These are phyloP conservation scores for Zygosaccharomyces bisporus DNA, from an alignment of 805 yeast genomes.

Conservation along the genomic window DNA sequence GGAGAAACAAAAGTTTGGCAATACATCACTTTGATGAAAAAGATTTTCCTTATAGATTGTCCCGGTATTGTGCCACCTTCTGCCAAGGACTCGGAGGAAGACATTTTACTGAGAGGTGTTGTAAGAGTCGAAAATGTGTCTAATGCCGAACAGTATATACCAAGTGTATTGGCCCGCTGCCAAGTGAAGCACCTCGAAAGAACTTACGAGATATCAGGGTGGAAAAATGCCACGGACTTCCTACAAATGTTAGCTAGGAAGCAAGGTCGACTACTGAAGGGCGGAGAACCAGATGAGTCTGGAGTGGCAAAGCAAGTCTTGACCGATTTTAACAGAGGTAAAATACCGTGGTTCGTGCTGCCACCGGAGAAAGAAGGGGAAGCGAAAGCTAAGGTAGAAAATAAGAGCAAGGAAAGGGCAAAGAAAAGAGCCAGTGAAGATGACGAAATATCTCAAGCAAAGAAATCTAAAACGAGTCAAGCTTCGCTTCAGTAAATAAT, in stretches of 20 bases:
- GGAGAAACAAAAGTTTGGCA: slow-evolving; percentile 99
- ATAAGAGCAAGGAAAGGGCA: neutral
- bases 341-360: slow-evolving; percentile 95
- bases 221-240: slow-evolving; percentile 76
- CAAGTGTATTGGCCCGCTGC: slow-evolving; percentile 80
- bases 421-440: slow-evolving; percentile 32
- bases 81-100: slow-evolving; percentile 81
- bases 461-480: slow-evolving; percentile 8
- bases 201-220: slow-evolving; percentile 91
- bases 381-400: slow-evolving; percentile 40
- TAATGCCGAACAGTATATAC: slow-evolving; percentile 91
- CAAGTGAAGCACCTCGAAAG: slow-evolving; percentile 87
- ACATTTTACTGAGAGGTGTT: slow-evolving; percentile 91
- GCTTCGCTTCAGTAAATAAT: too few species aligned
- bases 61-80: slow-evolving; percentile 99
- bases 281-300: slow-evolving; percentile 96
- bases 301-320: slow-evolving; percentile 87
- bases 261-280: slow-evolving; percentile 87
- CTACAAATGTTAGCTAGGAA: slow-evolving; percentile 89
- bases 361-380: slow-evolving; percentile 77
- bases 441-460: slow-evolving; percentile 11
- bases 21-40: slow-evolving; percentile 93
- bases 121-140: slow-evolving; percentile 98
- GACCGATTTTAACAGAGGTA: slow-evolving; percentile 94
- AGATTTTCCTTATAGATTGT: slow-evolving; percentile 92